A percentile compares a stretch with the other conserved stretches of the same genome.
phyloP scores from a whole-genome alignment of 1,284 basidiomycete genomes.

The Leccinum solheimii region DNA sequence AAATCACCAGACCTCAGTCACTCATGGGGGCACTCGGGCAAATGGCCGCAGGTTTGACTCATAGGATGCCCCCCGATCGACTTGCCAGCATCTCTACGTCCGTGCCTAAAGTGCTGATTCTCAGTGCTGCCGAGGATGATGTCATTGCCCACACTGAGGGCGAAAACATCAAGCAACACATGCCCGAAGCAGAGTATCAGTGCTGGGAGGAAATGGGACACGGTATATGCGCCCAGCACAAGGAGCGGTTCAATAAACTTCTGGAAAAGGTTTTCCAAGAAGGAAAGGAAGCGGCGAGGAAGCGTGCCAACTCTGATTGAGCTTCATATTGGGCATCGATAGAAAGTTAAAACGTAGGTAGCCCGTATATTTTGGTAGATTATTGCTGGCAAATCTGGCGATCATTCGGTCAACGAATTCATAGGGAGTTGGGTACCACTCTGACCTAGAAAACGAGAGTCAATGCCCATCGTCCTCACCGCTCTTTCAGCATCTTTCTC shows the following conservation, averaged over 20 bases:
- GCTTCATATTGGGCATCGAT: background rate
- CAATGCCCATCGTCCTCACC: constrained; percentile 12
- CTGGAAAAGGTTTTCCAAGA: constrained; percentile 59
- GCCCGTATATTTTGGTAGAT: background rate
- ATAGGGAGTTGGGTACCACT: background rate
- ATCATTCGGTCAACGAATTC: background rate
- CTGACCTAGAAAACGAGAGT: constrained; percentile 5
- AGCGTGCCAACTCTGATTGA: background rate
- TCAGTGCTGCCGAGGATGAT: constrained; percentile 76
- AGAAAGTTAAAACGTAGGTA: background rate
- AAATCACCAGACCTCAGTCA: constrained; percentile 59
- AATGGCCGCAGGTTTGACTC: constrained; percentile 71
- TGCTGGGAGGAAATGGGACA: constrained; percentile 71
- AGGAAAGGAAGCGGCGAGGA: constrained; percentile 36
- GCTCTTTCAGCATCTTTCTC: constrained; percentile 42
- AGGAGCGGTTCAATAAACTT: constrained; percentile 54
- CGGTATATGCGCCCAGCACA: constrained; percentile 58
- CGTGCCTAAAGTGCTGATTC: constrained; percentile 64
- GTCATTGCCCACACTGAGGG: constrained; percentile 64
- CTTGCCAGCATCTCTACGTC: constrained; percentile 55
- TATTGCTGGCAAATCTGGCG: constrained; percentile 4
- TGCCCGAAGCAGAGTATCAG: constrained; percentile 70
- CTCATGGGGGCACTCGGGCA: constrained; percentile 71
- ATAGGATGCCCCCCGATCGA: constrained; percentile 58
- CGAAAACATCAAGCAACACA: constrained; percentile 53